phyloP scores from a whole-genome alignment of 192 early-diverging fungal species.

The Coemansia pectinata region DNA sequence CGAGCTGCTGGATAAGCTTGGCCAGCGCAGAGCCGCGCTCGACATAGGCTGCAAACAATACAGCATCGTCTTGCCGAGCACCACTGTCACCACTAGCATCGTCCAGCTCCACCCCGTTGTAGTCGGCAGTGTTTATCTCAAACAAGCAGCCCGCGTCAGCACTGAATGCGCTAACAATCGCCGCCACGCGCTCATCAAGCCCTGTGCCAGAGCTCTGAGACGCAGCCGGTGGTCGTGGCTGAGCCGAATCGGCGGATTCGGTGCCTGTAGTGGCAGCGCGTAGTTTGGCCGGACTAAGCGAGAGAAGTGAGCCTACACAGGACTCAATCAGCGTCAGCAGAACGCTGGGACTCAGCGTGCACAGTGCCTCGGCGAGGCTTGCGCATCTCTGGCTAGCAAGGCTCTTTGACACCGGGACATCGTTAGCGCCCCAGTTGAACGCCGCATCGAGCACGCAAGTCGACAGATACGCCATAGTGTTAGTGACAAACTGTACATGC shows the following conservation, averaged over 20 bases:
- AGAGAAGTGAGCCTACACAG: conserved; percentile 15
- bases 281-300: conserved; percentile 9
- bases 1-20: conserved; percentile 19
- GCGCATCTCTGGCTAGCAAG: conserved; percentile 6
- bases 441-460: conserved; percentile 25
- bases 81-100: neutral
- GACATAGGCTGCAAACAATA: neutral
- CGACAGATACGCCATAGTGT: conserved; percentile 34
- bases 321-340: conserved; percentile 22
- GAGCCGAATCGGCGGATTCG: neutral
- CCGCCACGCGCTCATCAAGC: conserved; percentile 13
- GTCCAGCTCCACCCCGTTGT: neutral
- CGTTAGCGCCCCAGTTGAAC: conserved; percentile 13
- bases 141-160: conserved; percentile 11
- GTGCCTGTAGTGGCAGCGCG: neutral
- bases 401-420: neutral
- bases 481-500: conserved; percentile 49
- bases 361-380: conserved; percentile 26
- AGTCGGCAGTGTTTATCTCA: neutral
- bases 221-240: neutral
- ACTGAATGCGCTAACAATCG: conserved; percentile 9
- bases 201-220: neutral
- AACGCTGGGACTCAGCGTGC: conserved; percentile 24
- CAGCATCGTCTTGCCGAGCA: conserved; percentile 1
- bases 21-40: conserved; percentile 26